A percentile compares a stretch with the other conserved stretches of the same genome.
These are phyloP conservation scores for Rosa hybrid DNA, from an alignment of 331 rosid genomes.

Conservation along the genomic window DNA sequence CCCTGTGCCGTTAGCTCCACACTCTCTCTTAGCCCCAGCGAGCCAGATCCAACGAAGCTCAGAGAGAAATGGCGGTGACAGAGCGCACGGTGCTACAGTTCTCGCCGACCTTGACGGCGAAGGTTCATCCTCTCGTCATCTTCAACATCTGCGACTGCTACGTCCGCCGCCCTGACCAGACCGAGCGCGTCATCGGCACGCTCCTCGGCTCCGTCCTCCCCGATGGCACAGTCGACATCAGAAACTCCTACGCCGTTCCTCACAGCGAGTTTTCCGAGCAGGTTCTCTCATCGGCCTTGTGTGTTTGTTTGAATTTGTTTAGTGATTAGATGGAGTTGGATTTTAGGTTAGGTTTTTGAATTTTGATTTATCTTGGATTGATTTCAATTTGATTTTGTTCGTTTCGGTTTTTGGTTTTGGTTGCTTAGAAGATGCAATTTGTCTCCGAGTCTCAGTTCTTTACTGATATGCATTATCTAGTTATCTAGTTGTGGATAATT, in stretches of 20 bases:
- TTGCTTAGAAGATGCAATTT: not conserved
- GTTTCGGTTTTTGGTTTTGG: not conserved
- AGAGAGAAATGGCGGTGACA: conserved; percentile 51
- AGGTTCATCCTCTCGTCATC: conserved; percentile 80
- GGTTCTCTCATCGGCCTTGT: conserved; percentile 26
- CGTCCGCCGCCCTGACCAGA: conserved; percentile 93
- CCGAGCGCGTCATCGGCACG: conserved; percentile 94
- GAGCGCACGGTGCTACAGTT: conserved; percentile 54
- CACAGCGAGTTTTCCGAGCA: conserved; percentile 76
- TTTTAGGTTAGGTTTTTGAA: not conserved
- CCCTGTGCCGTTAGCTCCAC: not conserved
- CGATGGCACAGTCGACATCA: conserved; percentile 85
- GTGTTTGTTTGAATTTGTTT: not conserved
- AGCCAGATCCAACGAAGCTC: conserved; percentile 24
- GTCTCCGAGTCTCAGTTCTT: not conserved
- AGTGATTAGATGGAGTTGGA: not conserved
- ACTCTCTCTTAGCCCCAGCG: conserved; percentile 11
- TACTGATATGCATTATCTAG: not conserved
- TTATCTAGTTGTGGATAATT: not conserved
- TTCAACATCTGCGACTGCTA: conserved; percentile 92
- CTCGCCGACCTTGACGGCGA: conserved; percentile 40
- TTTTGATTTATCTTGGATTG: not conserved
- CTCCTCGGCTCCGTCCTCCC: conserved; percentile 86
- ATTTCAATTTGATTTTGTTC: not conserved
- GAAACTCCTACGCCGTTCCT: conserved; percentile 97